Evolutionary conservation across 2,329 filamentous ascomycete genomes (phyloP), one percentile per base, ranked within the genome.

Genomic region (Ceratocystis colombiana): DNA sequence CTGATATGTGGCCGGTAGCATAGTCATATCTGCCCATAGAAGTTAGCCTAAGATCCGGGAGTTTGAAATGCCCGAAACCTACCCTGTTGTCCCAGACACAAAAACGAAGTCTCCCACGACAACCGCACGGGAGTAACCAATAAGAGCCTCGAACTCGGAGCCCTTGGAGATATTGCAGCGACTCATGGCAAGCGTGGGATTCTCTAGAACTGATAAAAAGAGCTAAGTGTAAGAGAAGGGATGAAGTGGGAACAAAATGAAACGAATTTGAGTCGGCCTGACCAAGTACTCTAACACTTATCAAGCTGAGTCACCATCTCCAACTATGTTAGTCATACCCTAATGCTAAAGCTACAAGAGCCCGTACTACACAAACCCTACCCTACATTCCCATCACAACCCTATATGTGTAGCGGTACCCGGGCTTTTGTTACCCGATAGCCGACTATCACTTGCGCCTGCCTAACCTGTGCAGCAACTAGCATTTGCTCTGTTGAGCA

Each of bases 41-140:
- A 7, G 22, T 46, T 41, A 55, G 63, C 37, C 48, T 5, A 28
- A 64, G n/a, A n/a, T 12, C 12, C 2, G 4, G 7, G 62, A 8
- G 59, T 7, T 4, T 20, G n/a, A 1, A 20, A 61, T 22, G 41
- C 28, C 28, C 22, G 57, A 3, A 1, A 66, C 69, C 64, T 70
- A 80, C 80, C 81, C 81, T 2, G 81, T 83, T 46, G 80, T 82
- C 0, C 81, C 81, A 1, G 81, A 82, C 3, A 83, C 79, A 66
- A 82, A 78, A 10, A 83, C 73, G 75, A 78, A 79, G 63, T 79
- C 79, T 10, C 79, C 80, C 0, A 75, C 73, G 20, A 81, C 75
- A 2, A 83, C 79, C 45, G 80, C 81, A 62, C 81, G 76, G 37
- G 80, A 82, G 72, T 83, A 83, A 62, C 79, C 80, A 65, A 83